Percentiles rank a stretch among this genome's conserved stretches.
Conservation (phyloP, 441 rosid species). For the Euphorbia celastroides region DNA sequence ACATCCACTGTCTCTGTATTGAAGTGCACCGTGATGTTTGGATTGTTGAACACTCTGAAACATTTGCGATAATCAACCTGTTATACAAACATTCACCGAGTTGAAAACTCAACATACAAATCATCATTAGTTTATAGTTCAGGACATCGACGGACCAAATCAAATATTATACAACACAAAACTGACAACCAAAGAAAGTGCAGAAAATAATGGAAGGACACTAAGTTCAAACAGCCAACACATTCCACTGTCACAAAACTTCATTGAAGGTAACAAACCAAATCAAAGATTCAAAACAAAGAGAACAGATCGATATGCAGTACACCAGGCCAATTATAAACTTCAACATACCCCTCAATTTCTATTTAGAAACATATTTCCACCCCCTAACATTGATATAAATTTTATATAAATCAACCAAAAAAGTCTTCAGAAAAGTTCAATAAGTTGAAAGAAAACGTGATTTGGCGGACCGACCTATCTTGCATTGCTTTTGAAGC, state of each 20-base stretch:
- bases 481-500: slow-evolving; percentile 99
- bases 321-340: not conserved
- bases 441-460: slow-evolving; percentile 1
- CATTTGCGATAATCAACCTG: slow-evolving; percentile 99
- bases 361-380: not conserved
- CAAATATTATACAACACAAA: slow-evolving; percentile 8
- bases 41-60: slow-evolving; percentile 99
- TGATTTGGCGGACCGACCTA: slow-evolving; percentile 49
- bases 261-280: not conserved
- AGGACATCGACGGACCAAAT: slow-evolving; percentile 24
- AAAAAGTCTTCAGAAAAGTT: slow-evolving; percentile 2
- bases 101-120: slow-evolving; percentile 88
- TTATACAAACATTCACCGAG: slow-evolving; percentile 98
- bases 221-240: not conserved
- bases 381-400: not conserved
- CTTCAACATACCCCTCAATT: not conserved
- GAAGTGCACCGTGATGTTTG: slow-evolving; percentile 94
- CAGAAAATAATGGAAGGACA: slow-evolving; percentile 8
- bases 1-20: slow-evolving; percentile 79
- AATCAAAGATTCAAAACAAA: slow-evolving; percentile 3
- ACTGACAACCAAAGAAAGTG: slow-evolving; percentile 3
- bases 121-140: slow-evolving; percentile 63
- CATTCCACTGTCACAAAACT: not conserved
- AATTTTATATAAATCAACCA: not conserved
- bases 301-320: not conserved